Percentiles rank a stretch among this genome's conserved stretches.
phyloP scores from a whole-genome alignment of 768 basidiomycete genomes.

The Termitomyces sp. region DNA sequence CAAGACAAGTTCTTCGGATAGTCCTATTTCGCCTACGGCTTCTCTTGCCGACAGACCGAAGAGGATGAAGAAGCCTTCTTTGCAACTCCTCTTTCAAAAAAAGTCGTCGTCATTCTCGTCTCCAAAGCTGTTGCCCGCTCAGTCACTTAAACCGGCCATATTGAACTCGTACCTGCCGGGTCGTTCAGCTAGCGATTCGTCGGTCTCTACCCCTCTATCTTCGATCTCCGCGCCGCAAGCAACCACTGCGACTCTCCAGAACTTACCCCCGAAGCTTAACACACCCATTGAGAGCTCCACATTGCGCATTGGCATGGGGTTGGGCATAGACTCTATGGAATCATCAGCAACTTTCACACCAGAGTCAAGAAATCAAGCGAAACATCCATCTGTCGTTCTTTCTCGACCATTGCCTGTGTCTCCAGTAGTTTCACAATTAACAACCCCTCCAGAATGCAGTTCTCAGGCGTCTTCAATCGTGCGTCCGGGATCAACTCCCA shows the following conservation, averaged over 20 bases:
- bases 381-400: background rate
- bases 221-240: conserved; percentile 56
- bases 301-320: conserved; percentile 33
- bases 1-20: conserved; percentile 16
- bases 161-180: conserved; percentile 25
- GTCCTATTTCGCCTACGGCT: conserved; percentile 22
- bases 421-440: background rate
- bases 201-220: conserved; percentile 44
- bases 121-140: conserved; percentile 16
- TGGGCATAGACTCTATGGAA: conserved; percentile 25
- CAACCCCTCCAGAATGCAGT: background rate
- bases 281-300: conserved; percentile 56
- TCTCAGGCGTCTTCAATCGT: conserved; percentile 5
- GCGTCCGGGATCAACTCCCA: conserved; percentile 25
- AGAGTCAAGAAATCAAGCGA: background rate
- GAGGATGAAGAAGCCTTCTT: conserved; percentile 59
- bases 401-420: background rate
- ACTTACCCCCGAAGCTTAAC: conserved; percentile 46
- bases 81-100: conserved; percentile 65
- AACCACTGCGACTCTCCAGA: conserved; percentile 31
- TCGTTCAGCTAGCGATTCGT: conserved; percentile 40
- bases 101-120: conserved; percentile 42
- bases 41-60: conserved; percentile 28
- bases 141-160: conserved; percentile 20
- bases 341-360: conserved; percentile 17